Evolutionary conservation across 169 alveolate genomes (phyloP), one percentile per base, ranked within the genome.

Genomic region (Plasmodium malariae): DNA sequence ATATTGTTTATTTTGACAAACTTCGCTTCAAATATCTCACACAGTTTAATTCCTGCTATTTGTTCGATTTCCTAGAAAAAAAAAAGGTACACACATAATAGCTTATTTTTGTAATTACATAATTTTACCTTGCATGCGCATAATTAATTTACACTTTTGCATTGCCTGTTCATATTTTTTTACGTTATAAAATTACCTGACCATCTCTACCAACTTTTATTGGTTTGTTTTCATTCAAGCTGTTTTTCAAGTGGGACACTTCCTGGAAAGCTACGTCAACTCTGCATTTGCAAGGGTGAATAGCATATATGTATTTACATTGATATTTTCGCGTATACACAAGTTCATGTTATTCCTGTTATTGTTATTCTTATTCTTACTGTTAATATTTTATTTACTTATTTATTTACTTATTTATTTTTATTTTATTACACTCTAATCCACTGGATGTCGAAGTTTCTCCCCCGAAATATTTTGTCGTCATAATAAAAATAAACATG

Each of bases 381-480:
- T n/a, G n/a, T n/a, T n/a, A n/a, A n/a, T n/a, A n/a, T n/a, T n/a
- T n/a, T n/a, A n/a, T n/a, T n/a, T 48, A 48, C 17, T 11, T 48
- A 48, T 48, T 11, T 48, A 48, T 48, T 48, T 48, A 48, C 17
- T 19, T 57, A 57, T 57, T 68, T 67, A 36, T 32, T 26, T 17
- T 19, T 24, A 28, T n/a, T 26, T 24, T 12, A 45, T 80, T 80
- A 80, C 90, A 80, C 83, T 80, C 90, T 24, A 26, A 94, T 57
- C 96, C 96, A 94, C 40, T 59, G 74, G 30, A 94, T 90, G 36
- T 94, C 95, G 60, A 94, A 94, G 54, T 85, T 80, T 36, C 69
- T 88, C 3, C 96, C 95, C 32, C 89, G 87, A 78, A 94, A 92
- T 30, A 60, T 63, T 19, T 74, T 71, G 26, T 94, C 94, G 49